Evolutionary conservation across 768 basidiomycete genomes (phyloP), one percentile per base, ranked within the genome.

Genomic region (Boletus pseudopeckii): DNA sequence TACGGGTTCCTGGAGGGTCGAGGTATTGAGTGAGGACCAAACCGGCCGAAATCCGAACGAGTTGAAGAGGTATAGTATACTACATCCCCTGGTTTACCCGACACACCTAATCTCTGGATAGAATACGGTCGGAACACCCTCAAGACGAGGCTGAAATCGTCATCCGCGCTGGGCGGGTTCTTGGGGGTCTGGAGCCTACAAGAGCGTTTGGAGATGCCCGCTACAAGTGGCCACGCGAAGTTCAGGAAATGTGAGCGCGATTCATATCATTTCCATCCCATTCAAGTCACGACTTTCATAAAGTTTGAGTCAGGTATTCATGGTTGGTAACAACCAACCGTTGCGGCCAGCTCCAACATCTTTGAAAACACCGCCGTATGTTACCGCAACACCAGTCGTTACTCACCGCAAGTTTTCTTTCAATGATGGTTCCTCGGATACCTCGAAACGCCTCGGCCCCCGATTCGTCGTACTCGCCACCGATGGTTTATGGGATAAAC

Each of bases 21-120:
- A 97, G 67, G 91, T 91, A n/a, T 77, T 99, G 56, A 92, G 83
- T 28, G 93, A 98, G 70, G 97, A 98, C 66, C 95, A 98, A 75
- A 98, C 95, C 7, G 97, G 93, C 37, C 83, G 92, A 59, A 98
- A 93, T 66, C 84, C 81, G 15, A 86, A 82, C 43, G 97, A 99
- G 71, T 74, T 88, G 24, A 80, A 80, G 68, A 82, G 94, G 95
- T 94, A 61, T 47, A 75, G 64, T 45, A 18, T 20, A 7, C n/a
- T 17, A 13, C 4, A 14, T 24, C 44, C 7, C 20, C 6, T 32
- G 9, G 17, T 49, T 39, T 48, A 26, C 47, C 34, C 20, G 7
- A 42, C 7, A 10, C 34, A 18, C 34, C 41, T 58, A 24, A 65
- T 42, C 3, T 44, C 36, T 30, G 17, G 24, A 36, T 41, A 92